Evolutionary conservation across 768 basidiomycete species (phyloP), one percentile per base, ranked within the genome.

Genomic region (Lentinula raphanica): DNA sequence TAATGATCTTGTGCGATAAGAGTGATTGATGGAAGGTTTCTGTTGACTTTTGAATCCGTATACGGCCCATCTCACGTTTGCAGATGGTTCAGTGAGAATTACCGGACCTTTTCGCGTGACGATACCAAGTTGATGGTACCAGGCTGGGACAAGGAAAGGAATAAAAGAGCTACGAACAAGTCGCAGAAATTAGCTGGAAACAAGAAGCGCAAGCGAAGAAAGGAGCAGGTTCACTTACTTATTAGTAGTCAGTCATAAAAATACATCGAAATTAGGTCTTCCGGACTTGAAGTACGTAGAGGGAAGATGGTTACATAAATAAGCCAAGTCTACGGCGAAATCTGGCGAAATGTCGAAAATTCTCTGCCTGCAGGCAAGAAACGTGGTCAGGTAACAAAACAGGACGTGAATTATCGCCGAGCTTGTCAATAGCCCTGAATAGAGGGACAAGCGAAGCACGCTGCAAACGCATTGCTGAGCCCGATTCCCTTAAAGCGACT

Each of bases 331-430:
- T 72, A 72, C 69, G 62, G 71, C 60, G 68, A 60, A 66, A 35
- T 35, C 32, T 35, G 32, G 32, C 32, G 32, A 35, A 61, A 72
- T 69, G 70, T 69, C 67, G 68, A 74, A 76, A 76, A 71, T 69
- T 66, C 62, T 65, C 68, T 81, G 85, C 86, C 85, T 87, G 84
- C 84, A 87, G 86, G 86, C 86, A 84, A 72, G 76, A 78, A 86
- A 86, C 86, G 86, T 88, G 80, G 73, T 74, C 70, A 75, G 71
- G 71, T 75, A 83, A 84, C 80, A 79, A 82, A 86, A 77, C 50
- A 75, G 74, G 71, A 71, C 74, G 73, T 66, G 68, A 72, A 73
- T 75, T 77, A 75, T 76, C 68, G 63, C 70, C 71, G 70, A 68
- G 70, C 49, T 60, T 60, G 50, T 49, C 49, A 53, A 58, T 56